Conservation (phyloP, 768 basidiomycete species). For the Glaciozyma martinii region DNA sequence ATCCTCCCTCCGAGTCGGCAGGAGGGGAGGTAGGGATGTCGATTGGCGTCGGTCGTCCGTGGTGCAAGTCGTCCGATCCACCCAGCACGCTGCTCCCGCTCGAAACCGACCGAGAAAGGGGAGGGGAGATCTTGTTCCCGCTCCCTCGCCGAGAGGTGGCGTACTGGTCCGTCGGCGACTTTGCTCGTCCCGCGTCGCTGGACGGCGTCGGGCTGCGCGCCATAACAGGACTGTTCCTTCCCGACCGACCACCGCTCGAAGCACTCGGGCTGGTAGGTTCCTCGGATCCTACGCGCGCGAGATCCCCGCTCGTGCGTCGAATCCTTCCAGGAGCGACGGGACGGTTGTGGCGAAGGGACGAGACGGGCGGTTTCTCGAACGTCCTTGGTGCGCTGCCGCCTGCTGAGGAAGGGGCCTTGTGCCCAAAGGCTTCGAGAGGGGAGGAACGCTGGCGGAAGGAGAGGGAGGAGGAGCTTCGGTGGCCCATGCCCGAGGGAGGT, state of each 20-base stretch:
- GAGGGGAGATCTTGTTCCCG: too few species aligned
- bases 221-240: background rate
- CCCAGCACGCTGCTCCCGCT: background rate
- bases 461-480: constrained; percentile 7
- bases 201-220: background rate
- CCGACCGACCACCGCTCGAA: background rate
- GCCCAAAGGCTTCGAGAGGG: constrained; percentile 5
- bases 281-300: background rate
- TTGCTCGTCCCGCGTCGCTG: too few species aligned
- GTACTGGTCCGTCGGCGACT: too few species aligned
- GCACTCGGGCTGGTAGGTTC: background rate
- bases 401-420: constrained; percentile 15
- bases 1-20: background rate
- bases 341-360: constrained; percentile 18
- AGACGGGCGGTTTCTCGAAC: background rate
- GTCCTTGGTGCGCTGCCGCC: constrained; percentile 16
- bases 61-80: background rate
- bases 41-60: background rate
- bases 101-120: background rate
- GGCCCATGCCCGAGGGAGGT: background rate
- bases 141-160: too few species aligned
- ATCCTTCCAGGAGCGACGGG: constrained; percentile 22
- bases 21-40: background rate
- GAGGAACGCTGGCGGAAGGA: constrained; percentile 1
- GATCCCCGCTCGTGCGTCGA: constrained; percentile 19